These are phyloP conservation scores for Claviceps purpurea DNA, from an alignment of 2,329 filamentous ascomycete genomes.

Conservation along the genomic window DNA sequence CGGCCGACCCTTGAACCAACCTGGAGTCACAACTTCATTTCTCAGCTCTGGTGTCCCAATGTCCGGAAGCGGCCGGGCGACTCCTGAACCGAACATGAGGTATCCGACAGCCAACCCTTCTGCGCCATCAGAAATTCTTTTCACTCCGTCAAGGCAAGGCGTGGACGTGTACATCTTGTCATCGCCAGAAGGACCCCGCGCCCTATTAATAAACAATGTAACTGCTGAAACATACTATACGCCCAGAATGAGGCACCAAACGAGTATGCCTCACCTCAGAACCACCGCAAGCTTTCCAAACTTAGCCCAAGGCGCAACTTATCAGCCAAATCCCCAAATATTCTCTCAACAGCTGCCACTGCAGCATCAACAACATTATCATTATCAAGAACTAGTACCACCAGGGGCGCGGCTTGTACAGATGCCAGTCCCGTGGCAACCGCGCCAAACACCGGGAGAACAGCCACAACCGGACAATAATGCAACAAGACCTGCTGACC, in stretches of 20 bases:
- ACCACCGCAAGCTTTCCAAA: conserved; percentile 8
- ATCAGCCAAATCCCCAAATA: not conserved
- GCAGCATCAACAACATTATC: conserved; percentile 4
- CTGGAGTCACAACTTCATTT: conserved; percentile 30
- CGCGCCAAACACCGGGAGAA: conserved; percentile 11
- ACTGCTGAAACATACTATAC: conserved; percentile 38
- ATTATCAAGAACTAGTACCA: conserved; percentile 10
- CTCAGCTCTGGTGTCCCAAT: conserved; percentile 22
- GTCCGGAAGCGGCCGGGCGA: conserved; percentile 31
- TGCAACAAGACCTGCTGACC: not conserved
- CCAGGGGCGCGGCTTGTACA: not conserved
- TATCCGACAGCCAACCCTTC: conserved; percentile 16
- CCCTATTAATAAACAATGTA: conserved; percentile 39
- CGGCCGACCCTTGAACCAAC: conserved; percentile 19
- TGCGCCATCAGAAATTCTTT: conserved; percentile 6
- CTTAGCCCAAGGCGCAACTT: conserved; percentile 1
- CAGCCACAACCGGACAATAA: conserved; percentile 5
- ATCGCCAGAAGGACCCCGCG: conserved; percentile 46
- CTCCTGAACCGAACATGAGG: conserved; percentile 28
- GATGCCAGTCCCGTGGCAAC: conserved; percentile 4
- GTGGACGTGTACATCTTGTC: conserved; percentile 47
- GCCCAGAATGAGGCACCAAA: conserved; percentile 21
- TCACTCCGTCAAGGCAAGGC: conserved; percentile 15
- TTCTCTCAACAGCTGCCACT: conserved; percentile 7
- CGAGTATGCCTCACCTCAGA: conserved; percentile 16